These are phyloP conservation scores for Paramecium pentaurelia DNA, from an alignment of 73 alveolate species.

Conservation along the genomic window DNA sequence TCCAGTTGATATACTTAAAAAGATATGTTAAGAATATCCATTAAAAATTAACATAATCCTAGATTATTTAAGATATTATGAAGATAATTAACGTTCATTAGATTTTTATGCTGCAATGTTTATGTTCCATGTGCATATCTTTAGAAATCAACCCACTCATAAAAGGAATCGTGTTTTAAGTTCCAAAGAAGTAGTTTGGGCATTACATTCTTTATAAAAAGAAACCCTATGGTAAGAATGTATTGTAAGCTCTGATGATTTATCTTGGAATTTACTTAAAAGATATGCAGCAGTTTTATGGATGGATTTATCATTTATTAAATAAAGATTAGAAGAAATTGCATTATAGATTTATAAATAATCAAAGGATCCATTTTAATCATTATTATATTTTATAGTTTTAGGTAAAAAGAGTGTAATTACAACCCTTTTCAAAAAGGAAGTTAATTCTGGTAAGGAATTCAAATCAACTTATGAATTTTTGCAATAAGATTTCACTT, in stretches of 20 bases:
- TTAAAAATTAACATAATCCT: not conserved
- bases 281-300: constrained; percentile 33
- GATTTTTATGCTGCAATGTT: constrained; percentile 45
- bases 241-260: not conserved
- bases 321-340: constrained; percentile 3
- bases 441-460: not conserved
- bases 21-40: not conserved
- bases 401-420: constrained; percentile 35
- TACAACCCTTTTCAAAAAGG: constrained; percentile 20
- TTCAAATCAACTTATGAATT: constrained; percentile 21
- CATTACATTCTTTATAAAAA: not conserved
- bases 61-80: not conserved
- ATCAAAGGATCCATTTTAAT: constrained; percentile 13
- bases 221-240: constrained; percentile 47
- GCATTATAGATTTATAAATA: not conserved
- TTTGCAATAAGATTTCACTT: constrained; percentile 11
- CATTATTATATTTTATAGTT: not conserved
- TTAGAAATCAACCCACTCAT: not conserved
- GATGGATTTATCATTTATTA: constrained; percentile 45
- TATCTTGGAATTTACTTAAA: constrained; percentile 25
- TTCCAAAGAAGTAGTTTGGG: constrained; percentile 48
- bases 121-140: constrained; percentile 21
- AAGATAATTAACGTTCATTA: constrained; percentile 1
- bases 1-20: not conserved
- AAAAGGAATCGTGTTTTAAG: constrained; percentile 2